Conservation (phyloP, 23 red algal genomes). For the Agarophyton chilense region DNA sequence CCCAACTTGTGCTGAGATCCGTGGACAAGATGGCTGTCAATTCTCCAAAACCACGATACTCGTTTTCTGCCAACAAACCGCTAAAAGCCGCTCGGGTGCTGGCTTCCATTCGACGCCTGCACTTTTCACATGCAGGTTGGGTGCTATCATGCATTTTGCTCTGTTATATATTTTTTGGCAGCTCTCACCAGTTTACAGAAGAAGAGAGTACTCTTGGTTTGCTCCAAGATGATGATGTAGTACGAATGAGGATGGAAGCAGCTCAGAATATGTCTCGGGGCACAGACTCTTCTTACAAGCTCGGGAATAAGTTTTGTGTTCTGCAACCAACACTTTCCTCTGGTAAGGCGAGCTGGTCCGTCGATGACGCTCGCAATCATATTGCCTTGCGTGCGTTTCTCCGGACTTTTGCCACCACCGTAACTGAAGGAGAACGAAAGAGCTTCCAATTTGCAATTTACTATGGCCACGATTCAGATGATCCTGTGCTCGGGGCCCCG, state of each 20-base stretch:
- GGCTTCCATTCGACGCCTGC: neutral
- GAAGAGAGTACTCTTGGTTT: neutral
- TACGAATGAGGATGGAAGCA: conserved; percentile 20
- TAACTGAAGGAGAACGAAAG: conserved; percentile 47
- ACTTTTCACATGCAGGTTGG: conserved; percentile 18
- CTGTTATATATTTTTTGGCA: conserved; percentile 12
- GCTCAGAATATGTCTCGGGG: conserved; percentile 1
- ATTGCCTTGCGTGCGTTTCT: conserved; percentile 72
- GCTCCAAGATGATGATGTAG: conserved; percentile 46
- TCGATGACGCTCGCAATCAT: conserved; percentile 52
- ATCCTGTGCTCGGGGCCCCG: conserved; percentile 58
- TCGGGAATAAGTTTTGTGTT: conserved; percentile 75
- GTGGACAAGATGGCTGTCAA: neutral
- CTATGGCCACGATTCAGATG: conserved; percentile 83
- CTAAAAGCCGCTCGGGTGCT: neutral
- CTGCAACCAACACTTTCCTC: conserved; percentile 73
- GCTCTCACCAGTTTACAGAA: neutral
- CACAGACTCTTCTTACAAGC: conserved; percentile 1
- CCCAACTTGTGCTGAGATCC: neutral
- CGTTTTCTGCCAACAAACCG: neutral
- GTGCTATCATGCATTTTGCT: neutral
- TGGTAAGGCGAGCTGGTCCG: conserved; percentile 52
- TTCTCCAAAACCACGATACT: neutral
- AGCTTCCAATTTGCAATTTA: conserved; percentile 69
- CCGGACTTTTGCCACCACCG: conserved; percentile 55